Evolutionary conservation across 1,284 basidiomycete species (phyloP), one percentile per base, ranked within the genome.

Genomic region (Cryptococcus floricola): DNA sequence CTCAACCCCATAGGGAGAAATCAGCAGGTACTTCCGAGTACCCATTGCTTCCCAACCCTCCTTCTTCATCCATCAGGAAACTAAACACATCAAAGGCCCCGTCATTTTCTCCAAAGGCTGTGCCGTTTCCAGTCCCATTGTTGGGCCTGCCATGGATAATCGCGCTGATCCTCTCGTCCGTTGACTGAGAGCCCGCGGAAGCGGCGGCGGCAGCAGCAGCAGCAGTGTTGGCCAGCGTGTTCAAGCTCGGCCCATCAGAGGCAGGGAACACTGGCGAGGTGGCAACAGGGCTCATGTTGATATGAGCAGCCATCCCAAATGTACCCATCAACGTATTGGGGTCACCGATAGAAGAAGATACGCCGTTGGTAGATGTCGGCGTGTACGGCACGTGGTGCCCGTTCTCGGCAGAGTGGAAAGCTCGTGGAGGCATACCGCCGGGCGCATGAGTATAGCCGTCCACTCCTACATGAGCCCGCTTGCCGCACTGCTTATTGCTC

Each of bases 1-100:
- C 27, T 41, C 62, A 75, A 50, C 66, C 70, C 71, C 71, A 75
- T 41, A 75, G 48, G 8, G 66, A 64, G 54, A 68, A 71, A 56
- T 74, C 72, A 23, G 70, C 50, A 2, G 72, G 72, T 7, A 73
- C 62, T 18, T 74, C 72, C 19, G 61, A 60, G 51, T 68, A 71
- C 23, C 59, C 60, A 45, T 59, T 64, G 9, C 57, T 60, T 16
- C 63, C 61, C 13, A 68, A 50, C 5, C 64, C 66, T 25, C 69
- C 70, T 56, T 73, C 71, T 49, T 75, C 73, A 61, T 75, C 71
- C 71, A 75, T 73, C 58, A 74, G 60, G 57, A 74, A 75, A 23
- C 61, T 70, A 53, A 75, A 71, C 31, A 75, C 61, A 59, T 75
- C 73, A 56, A 75, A 73, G 0, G 47, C 53, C 5, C 39, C 31